phyloP scores from a whole-genome alignment of 441 rosid species.

The Gossypium aridum region DNA sequence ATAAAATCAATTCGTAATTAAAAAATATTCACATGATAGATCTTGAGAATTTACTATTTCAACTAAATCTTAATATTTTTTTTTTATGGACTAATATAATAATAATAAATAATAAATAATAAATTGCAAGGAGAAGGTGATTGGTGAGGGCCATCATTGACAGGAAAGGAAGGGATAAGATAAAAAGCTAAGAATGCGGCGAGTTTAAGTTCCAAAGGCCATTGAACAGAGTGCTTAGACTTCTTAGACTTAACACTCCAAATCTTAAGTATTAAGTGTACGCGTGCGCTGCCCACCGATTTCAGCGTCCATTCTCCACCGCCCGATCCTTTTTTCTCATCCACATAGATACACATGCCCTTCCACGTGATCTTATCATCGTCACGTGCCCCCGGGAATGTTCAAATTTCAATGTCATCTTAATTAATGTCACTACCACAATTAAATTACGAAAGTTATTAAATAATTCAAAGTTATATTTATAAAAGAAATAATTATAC shows the following conservation, averaged over 20 bases:
- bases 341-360: constrained; percentile 31
- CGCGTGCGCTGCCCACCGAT: constrained; percentile 50
- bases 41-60: no score
- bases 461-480: no score
- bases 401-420: background rate
- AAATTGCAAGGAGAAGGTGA: background rate
- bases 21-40: no score
- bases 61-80: no score
- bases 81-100: no score
- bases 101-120: background rate
- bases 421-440: no score
- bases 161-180: background rate
- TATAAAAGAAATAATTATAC: no score
- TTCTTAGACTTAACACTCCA: background rate
- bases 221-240: constrained; percentile 27
- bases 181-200: constrained; percentile 16
- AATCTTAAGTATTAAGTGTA: constrained; percentile 9
- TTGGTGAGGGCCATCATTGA: background rate
- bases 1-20: no score
- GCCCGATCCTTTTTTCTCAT: constrained; percentile 34
- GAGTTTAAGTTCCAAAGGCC: constrained; percentile 42
- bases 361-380: constrained; percentile 25
- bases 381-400: constrained; percentile 18
- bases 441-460: no score
- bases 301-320: constrained; percentile 29